Base-by-base conservation (phyloP, 176 grass and related monocot species). In the Carex pumila region DNA sequence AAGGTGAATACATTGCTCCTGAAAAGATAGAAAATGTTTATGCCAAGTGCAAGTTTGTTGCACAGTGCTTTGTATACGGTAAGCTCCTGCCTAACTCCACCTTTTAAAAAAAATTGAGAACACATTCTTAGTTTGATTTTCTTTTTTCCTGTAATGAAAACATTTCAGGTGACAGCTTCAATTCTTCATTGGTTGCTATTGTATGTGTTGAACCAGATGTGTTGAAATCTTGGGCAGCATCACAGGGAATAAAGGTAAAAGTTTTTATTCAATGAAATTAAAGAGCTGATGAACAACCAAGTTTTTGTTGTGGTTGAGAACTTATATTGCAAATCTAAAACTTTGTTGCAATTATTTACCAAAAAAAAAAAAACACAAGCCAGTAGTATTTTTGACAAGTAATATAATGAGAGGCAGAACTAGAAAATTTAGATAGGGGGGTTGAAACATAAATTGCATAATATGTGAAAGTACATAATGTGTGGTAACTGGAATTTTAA, bases 1-100 rank as follows among this genome's bases (percentile, higher is more conserved):
- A 95, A 92, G 96, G 96, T 54, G 96, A 99, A 89, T 99, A 99
- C 86, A 92, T 94, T 57, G 91, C 96, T 85, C 96, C 93, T 6
- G 96, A 99, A 84, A 99, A 99, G 88, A 94, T 99, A 5, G 96
- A 99, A 71, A 95, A 92, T 88, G 85, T 95, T 1, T 95, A 99
- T 90, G 89, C 93, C 45, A 99, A 95, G 73, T 99, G 93, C 96
- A 99, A 94, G 54, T 95, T 99, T 79, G 82, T 95, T 90, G 85
- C 91, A 12, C 96, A 99, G 50, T 99, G 91, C 85, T 95, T 95
- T 89, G 82, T 99, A 78, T 91, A 99, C 65, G 96, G 96, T 95
- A 99, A 93, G 29, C 17, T 70, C 54, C 17, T 60, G 78, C 7
- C 18, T 71, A 50, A 58, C 36, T 37, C 39, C 67, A 45, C 22